Evolutionary conservation across 1,284 basidiomycete genomes (phyloP), one percentile per base, ranked within the genome.

Genomic region (Cystobasidium sp.): DNA sequence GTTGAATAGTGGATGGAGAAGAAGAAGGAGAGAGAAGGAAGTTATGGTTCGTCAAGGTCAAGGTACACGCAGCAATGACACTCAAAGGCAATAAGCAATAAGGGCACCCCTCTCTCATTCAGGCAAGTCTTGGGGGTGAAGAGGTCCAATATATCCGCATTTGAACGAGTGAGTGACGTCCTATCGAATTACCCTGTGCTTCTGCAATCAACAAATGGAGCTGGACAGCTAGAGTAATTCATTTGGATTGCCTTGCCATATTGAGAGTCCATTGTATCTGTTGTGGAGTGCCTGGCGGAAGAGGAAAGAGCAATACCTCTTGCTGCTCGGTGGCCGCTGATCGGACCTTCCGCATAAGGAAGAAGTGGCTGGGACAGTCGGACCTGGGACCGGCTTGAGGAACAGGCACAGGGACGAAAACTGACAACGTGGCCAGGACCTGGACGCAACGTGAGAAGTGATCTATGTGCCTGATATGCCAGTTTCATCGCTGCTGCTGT

Each of bases 281-380:
- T 4, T 18, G 9, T 49, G 6, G 20, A 16, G 61, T 63, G 43
- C 61, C 61, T 63, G 61, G 44, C 31, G 44, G 53, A 66, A 66
- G 22, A 66, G 64, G 64, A 66, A 66, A 39, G 64, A 39, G 9
- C 18, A 16, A 10, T 46, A 39, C 20, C 64, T 41, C 12, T 43
- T 39, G 44, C 31, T 18, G 10, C 61, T 63, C 44, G 43, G 47
- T 6, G 31, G 22, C 14, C 39, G 16, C 3, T 66, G 64, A 66
- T 66, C 51, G 64, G 43, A 20, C 31, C 46, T 66, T 66, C 64
- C 64, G 64, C 64, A 66, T 53, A 9, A 2, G 49, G 64, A 22
- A 44, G 51, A 53, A 52, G 49, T 39, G 56, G 56, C 56, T 31
- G 56, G 46, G 56, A 31, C 16, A 41, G 56, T 31, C 37, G 14